These are phyloP conservation scores for Coniochaeta hoffmannii DNA, from an alignment of 2,329 filamentous ascomycete genomes.

Conservation along the genomic window DNA sequence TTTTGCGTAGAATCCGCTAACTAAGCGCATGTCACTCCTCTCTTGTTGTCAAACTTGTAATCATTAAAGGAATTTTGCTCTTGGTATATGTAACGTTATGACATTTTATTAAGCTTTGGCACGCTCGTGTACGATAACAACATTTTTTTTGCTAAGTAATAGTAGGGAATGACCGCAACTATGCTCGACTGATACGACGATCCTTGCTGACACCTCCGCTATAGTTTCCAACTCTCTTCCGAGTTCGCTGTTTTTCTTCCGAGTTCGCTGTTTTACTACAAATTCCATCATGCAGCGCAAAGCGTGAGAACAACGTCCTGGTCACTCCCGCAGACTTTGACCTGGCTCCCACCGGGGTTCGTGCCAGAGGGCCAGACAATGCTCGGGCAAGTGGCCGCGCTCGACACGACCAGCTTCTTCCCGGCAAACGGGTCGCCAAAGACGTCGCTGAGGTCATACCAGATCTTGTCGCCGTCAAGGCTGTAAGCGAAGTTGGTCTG, in stretches of 20 bases:
- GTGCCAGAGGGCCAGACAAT: constrained; percentile 28
- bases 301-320: constrained; percentile 28
- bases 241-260: too few relatives aligned
- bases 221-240: too few relatives aligned
- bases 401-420: constrained; percentile 22
- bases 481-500: constrained; percentile 33
- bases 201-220: too few relatives aligned
- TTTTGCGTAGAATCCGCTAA: too few relatives aligned
- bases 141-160: too few relatives aligned
- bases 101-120: too few relatives aligned
- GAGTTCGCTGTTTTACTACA: too few relatives aligned
- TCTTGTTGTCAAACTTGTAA: not conserved
- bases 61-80: not conserved
- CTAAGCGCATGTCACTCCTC: too few relatives aligned
- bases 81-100: not conserved
- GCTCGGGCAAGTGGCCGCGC: constrained; percentile 20
- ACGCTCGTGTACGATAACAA: too few relatives aligned
- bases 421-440: constrained; percentile 31
- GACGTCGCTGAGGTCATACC: constrained; percentile 31
- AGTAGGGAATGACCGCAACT: too few relatives aligned
- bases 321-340: constrained; percentile 24
- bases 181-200: too few relatives aligned
- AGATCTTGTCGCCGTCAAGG: constrained; percentile 24
- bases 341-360: constrained; percentile 28
- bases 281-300: constrained; percentile 16